Evolutionary conservation across 1,139 yeast genomes (phyloP).

Genomic region (Hyphopichia pseudoburtonii): DNA sequence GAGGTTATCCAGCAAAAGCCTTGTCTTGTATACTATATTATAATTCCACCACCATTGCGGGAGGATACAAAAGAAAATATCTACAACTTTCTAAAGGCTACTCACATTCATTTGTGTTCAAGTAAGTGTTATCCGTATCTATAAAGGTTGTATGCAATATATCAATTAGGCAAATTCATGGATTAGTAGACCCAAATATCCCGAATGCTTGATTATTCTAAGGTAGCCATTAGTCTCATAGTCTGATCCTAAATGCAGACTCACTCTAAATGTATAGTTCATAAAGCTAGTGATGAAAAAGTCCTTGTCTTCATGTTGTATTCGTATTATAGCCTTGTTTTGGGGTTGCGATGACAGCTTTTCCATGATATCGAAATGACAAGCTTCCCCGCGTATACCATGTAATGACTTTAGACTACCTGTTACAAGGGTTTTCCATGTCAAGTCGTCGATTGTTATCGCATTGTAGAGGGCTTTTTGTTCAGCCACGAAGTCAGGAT

Average conservation of each 20-base stretch:
- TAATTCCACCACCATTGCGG: no score
- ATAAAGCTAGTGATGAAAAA: conserved; percentile 29
- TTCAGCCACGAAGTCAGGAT: conserved; percentile 11
- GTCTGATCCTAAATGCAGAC: conserved; percentile 23
- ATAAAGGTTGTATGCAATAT: not conserved
- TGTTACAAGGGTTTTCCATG: conserved; percentile 32
- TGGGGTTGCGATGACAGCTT: conserved; percentile 9
- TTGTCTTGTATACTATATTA: no score
- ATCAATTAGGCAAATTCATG: conserved; percentile 5
- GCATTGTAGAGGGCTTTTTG: conserved; percentile 10
- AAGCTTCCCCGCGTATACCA: conserved; percentile 39
- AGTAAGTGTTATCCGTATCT: not conserved
- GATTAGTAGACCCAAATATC: conserved; percentile 18
- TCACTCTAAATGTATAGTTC: conserved; percentile 30
- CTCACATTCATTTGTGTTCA: no score
- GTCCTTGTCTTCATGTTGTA: conserved; percentile 27
- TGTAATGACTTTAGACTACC: conserved; percentile 28
- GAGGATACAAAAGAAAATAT: no score
- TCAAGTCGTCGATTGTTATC: conserved; percentile 21
- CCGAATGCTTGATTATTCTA: conserved; percentile 14
- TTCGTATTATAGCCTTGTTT: conserved; percentile 19
- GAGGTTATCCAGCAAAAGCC: no score
- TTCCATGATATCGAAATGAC: conserved; percentile 29
- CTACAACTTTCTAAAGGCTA: no score
- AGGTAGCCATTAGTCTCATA: conserved; percentile 24